Conservation (phyloP, 768 basidiomycete genomes). For the Gloeopeniophorella convolvens region DNA sequence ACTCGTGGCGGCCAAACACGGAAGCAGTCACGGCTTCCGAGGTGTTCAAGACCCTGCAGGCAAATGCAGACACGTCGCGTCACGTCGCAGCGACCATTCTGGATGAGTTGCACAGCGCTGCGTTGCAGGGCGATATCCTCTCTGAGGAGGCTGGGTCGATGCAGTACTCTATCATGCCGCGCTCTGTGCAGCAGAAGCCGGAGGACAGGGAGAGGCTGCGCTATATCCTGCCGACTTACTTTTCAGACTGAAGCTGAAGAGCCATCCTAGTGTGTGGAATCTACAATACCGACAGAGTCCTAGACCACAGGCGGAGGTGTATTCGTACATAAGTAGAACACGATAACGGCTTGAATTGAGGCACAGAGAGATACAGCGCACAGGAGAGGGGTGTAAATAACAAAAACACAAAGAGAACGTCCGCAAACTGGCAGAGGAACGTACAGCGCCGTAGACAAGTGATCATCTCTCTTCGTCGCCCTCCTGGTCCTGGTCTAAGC, state of each 20-base stretch:
- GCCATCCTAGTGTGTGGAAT: not conserved
- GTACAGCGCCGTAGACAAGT: not conserved
- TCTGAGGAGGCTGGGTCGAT: conserved; percentile 74
- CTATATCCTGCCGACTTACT: conserved; percentile 77
- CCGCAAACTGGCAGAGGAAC: not conserved
- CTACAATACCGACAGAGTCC: no score
- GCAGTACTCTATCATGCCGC: conserved; percentile 81
- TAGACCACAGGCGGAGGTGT: no score
- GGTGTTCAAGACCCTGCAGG: conserved; percentile 80
- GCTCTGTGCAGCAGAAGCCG: conserved; percentile 42
- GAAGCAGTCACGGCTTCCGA: conserved; percentile 86
- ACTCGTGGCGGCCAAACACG: conserved; percentile 82
- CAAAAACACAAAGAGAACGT: not conserved
- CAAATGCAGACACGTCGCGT: conserved; percentile 83
- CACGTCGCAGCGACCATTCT: conserved; percentile 65
- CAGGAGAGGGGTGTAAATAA: not conserved
- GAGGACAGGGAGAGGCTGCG: conserved; percentile 64
- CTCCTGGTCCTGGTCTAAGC: conserved; percentile 27
- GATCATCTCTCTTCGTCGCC: conserved; percentile 14
- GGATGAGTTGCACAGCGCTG: conserved; percentile 58
- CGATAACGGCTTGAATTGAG: not conserved
- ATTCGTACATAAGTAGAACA: not conserved
- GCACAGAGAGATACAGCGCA: conserved; percentile 1
- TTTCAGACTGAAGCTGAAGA: conserved; percentile 31
- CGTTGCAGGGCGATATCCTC: conserved; percentile 48